A percentile compares a stretch with the other conserved stretches of the same genome.
These are phyloP conservation scores for Sapria himalayana DNA, from an alignment of 345 rosid genomes.

Conservation along the genomic window DNA sequence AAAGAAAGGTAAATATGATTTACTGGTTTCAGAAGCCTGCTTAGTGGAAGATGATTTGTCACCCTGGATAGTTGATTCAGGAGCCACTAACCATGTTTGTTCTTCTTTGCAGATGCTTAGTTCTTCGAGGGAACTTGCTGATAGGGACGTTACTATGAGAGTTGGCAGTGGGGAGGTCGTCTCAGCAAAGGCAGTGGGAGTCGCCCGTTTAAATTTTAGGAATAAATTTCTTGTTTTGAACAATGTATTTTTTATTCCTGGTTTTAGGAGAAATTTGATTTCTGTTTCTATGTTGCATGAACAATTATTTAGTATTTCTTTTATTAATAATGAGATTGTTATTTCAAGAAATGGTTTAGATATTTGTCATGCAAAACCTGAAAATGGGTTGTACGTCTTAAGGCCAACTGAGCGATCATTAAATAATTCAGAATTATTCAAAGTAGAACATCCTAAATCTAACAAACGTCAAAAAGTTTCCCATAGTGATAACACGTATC, in stretches of 20 bases:
- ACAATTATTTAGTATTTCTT: neutral
- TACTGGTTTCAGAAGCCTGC: no score
- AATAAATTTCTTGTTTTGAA: neutral
- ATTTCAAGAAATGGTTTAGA: neutral
- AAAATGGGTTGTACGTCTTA: neutral
- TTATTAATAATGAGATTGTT: neutral
- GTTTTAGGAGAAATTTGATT: neutral
- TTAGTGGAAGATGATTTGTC: no score
- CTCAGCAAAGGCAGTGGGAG: neutral
- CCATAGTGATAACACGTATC: neutral
- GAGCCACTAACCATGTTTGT: neutral
- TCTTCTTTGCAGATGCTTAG: neutral
- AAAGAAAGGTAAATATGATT: no score
- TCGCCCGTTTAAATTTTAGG: neutral
- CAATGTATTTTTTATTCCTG: no score
- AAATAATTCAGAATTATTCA: neutral
- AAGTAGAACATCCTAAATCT: neutral
- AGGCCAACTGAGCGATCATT: neutral
- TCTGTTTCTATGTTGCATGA: neutral
- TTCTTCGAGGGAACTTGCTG: neutral
- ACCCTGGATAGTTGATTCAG: neutral
- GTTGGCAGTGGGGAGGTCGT: neutral
- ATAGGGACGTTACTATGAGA: neutral
- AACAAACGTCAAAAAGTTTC: neutral
- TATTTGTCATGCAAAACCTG: neutral